A percentile compares a stretch with the other conserved stretches of the same genome.
Conservation (phyloP, 2,329 filamentous ascomycete genomes). For the Colletotrichum paranaense region DNA sequence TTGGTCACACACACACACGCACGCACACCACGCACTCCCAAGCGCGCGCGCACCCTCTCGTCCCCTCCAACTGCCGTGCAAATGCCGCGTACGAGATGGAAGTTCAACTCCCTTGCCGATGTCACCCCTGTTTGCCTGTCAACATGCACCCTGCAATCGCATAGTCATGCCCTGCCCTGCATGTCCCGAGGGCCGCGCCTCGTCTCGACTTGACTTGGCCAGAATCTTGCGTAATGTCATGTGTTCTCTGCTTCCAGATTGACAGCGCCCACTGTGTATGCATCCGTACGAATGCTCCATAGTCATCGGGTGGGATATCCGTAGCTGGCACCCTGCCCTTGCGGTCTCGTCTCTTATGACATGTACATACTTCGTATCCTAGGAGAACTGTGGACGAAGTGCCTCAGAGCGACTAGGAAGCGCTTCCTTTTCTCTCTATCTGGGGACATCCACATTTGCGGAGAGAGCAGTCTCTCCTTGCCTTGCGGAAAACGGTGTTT, state of each 20-base stretch:
- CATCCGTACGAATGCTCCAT: not conserved
- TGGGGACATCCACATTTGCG: slow-evolving; percentile 7
- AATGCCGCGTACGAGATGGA: not conserved
- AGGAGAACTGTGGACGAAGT: not conserved
- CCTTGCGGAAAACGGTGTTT: slow-evolving; percentile 15
- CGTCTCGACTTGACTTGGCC: not conserved
- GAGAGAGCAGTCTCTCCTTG: not conserved
- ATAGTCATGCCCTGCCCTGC: slow-evolving; percentile 8
- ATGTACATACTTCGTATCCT: not conserved
- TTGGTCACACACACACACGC: not conserved
- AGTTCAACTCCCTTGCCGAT: not conserved
- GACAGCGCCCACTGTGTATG: too few species aligned
- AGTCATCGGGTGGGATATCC: not conserved
- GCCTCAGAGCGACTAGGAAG: not conserved
- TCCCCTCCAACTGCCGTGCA: slow-evolving; percentile 4
- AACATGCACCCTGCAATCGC: not conserved
- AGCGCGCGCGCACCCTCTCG: too few species aligned
- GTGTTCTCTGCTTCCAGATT: not conserved
- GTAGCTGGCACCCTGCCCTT: not conserved
- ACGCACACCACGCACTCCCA: not conserved
- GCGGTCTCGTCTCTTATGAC: not conserved
- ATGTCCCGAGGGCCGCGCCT: not conserved
- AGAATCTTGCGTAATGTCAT: slow-evolving; percentile 10
- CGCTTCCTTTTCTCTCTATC: slow-evolving; percentile 7
- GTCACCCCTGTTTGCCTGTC: slow-evolving; percentile 10